Conservation (phyloP, 768 basidiomycete species). For the Termitomyces sp. region DNA sequence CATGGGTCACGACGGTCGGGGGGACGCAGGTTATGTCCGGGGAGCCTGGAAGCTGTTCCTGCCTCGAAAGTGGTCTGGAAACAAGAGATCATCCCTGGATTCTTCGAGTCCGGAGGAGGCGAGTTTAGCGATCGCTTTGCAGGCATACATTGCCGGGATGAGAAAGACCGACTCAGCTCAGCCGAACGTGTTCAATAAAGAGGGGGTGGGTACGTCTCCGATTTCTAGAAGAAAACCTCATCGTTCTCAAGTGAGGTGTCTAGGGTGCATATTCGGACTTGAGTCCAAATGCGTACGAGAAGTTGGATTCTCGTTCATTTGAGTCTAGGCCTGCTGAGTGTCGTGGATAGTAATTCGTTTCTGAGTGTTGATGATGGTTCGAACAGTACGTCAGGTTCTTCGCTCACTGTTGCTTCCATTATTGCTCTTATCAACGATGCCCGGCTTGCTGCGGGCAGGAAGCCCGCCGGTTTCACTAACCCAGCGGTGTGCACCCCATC, state of each 20-base stretch:
- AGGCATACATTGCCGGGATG: slow-evolving; percentile 28
- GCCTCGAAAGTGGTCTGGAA: slow-evolving; percentile 29
- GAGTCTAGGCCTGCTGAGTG: background rate
- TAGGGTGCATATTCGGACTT: slow-evolving; percentile 33
- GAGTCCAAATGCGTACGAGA: slow-evolving; percentile 31
- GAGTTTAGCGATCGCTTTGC: slow-evolving; percentile 36
- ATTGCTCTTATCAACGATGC: slow-evolving; percentile 38
- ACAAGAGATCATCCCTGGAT: slow-evolving; percentile 24
- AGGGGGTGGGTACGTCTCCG: slow-evolving; percentile 31
- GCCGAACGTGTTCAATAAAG: slow-evolving; percentile 20
- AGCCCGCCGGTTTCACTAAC: slow-evolving; percentile 41
- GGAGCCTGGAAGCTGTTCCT: slow-evolving; percentile 21
- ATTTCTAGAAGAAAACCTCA: background rate
- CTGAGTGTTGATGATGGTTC: slow-evolving; percentile 23
- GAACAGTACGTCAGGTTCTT: slow-evolving; percentile 28
- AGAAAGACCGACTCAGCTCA: slow-evolving; percentile 22
- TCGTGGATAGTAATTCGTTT: slow-evolving; percentile 7
- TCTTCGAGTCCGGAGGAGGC: slow-evolving; percentile 32
- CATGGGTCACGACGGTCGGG: slow-evolving; percentile 43
- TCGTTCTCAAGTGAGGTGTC: background rate
- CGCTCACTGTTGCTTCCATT: slow-evolving; percentile 32
- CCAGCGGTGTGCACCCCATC: slow-evolving; percentile 27
- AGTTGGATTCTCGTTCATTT: slow-evolving; percentile 15
- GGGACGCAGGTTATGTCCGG: slow-evolving; percentile 40
- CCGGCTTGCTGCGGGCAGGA: slow-evolving; percentile 30